phyloP scores from a whole-genome alignment of 176 grass and related monocot species.

The Stipa capillata region DNA sequence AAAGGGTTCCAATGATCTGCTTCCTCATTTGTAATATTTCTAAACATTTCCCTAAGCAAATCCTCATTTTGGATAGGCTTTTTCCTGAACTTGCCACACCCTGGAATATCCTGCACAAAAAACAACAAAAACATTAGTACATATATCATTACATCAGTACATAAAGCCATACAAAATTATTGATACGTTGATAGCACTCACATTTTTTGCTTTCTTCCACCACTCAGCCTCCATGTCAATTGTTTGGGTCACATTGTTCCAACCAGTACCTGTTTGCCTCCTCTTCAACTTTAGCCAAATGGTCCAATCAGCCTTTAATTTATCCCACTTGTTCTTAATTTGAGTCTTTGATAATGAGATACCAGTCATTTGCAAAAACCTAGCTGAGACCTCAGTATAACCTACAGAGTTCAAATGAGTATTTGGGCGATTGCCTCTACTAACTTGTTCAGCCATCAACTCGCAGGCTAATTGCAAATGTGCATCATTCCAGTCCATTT shows the following conservation, averaged over 20 bases:
- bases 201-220: background rate
- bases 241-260: background rate
- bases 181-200: background rate
- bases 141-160: background rate
- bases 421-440: background rate
- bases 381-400: background rate
- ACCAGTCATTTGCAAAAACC: background rate
- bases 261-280: background rate
- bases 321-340: background rate
- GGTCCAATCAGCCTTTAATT: background rate
- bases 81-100: background rate
- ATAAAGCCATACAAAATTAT: background rate
- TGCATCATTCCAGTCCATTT: background rate
- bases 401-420: background rate
- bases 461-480: background rate
- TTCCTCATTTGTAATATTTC: background rate
- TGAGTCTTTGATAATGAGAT: background rate
- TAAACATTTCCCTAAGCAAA: background rate
- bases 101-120: background rate
- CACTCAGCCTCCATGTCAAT: background rate
- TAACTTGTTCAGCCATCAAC: background rate
- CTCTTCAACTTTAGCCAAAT: background rate
- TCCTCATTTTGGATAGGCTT: background rate
- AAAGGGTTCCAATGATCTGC: background rate
- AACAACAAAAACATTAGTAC: background rate